phyloP scores from a whole-genome alignment of 352 stramenopile genomes.

The Phytophthora quininea region DNA sequence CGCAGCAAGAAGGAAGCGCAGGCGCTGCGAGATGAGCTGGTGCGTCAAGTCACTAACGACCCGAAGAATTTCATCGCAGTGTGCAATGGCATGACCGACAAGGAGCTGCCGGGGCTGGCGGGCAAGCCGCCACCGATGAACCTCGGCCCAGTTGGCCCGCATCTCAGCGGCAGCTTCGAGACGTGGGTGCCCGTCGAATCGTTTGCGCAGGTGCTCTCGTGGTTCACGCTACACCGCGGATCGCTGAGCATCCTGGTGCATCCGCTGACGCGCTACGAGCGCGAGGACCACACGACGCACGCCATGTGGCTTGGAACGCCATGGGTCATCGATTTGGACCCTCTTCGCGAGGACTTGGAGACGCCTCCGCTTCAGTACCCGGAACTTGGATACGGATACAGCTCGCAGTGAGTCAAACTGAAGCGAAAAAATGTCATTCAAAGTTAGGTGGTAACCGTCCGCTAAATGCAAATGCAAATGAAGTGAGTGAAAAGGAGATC shows the following conservation, averaged over 20 bases:
- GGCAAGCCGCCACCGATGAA: slow-evolving; percentile 54
- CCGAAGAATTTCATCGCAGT: slow-evolving; percentile 66
- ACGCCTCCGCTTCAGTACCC: slow-evolving; percentile 56
- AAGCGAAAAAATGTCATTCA: slow-evolving; percentile 27
- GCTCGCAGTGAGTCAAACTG: slow-evolving; percentile 15
- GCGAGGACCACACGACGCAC: slow-evolving; percentile 57
- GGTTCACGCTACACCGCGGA: slow-evolving; percentile 69
- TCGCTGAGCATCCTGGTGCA: slow-evolving; percentile 69
- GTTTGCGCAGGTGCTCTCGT: slow-evolving; percentile 60
- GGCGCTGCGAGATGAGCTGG: slow-evolving; percentile 48
- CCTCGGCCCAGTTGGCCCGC: slow-evolving; percentile 57
- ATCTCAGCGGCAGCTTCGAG: slow-evolving; percentile 73
- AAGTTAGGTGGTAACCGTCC: slow-evolving; percentile 22
- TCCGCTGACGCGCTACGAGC: slow-evolving; percentile 65
- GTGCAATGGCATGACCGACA: slow-evolving; percentile 46
- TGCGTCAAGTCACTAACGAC: slow-evolving; percentile 46
- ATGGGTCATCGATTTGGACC: slow-evolving; percentile 47
- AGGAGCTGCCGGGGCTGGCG: slow-evolving; percentile 39
- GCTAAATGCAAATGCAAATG: slow-evolving; percentile 26
- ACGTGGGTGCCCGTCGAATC: slow-evolving; percentile 71
- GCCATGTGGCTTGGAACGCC: slow-evolving; percentile 59
- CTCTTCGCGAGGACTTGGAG: slow-evolving; percentile 38
- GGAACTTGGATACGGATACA: slow-evolving; percentile 67
- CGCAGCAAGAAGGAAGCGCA: slow-evolving; percentile 45
- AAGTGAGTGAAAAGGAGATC: slow-evolving; percentile 1